These are phyloP conservation scores for Hansenula lynferdii DNA, from an alignment of 1,139 yeast species.

Conservation along the genomic window DNA sequence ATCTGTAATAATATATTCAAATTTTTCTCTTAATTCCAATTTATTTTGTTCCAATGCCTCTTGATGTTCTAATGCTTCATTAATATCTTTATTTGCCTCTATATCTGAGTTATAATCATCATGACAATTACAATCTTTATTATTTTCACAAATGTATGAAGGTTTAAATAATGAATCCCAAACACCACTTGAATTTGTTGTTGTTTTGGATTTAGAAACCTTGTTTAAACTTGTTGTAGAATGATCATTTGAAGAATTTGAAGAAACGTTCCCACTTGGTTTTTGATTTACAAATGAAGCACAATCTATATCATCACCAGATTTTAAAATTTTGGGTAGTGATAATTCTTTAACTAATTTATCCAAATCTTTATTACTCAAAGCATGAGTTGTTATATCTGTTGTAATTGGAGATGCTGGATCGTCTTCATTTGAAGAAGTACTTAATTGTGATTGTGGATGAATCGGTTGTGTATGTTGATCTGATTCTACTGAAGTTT, in stretches of 20 bases:
- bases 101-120: not conserved
- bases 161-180: conserved; percentile 22
- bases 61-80: conserved; percentile 11
- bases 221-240: too few species aligned
- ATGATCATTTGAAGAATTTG: too few species aligned
- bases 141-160: conserved; percentile 13
- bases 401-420: conserved; percentile 7
- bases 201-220: too few species aligned
- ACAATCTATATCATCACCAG: conserved; percentile 20
- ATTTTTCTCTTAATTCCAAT: conserved; percentile 24
- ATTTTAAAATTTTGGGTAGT: conserved; percentile 13
- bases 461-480: not conserved
- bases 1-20: conserved; percentile 26
- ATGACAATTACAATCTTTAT: conserved; percentile 12
- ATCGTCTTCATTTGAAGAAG: conserved; percentile 3
- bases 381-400: not conserved
- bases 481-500: too few species aligned
- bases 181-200: too few species aligned
- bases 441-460: too few species aligned
- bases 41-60: conserved; percentile 23
- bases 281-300: conserved; percentile 16
- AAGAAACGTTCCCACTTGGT: too few species aligned
- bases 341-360: not conserved
- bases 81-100: conserved; percentile 11
- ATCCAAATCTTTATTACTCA: conserved; percentile 1